phyloP scores from a whole-genome alignment of 2,329 filamentous ascomycete species.

The Aspergillus sp. region DNA sequence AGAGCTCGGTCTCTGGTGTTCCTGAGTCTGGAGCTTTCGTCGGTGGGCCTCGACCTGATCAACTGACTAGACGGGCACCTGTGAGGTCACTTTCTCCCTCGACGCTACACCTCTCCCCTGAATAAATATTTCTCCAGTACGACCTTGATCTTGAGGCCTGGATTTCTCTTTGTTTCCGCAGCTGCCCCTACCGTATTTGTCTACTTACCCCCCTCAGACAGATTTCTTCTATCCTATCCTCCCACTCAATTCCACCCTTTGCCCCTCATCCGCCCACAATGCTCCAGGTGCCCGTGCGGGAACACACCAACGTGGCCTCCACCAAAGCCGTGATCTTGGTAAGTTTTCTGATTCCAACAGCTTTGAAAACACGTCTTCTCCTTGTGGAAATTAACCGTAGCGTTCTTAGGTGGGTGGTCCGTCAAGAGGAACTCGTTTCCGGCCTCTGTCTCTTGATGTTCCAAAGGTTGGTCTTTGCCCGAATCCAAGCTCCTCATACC shows the following conservation, averaged over 20 bases:
- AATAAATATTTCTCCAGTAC: slow-evolving; percentile 1
- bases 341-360: slow-evolving; percentile 31
- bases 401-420: slow-evolving; percentile 80
- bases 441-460: slow-evolving; percentile 90
- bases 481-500: neutral
- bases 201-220: neutral
- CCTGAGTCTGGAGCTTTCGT: slow-evolving; percentile 9
- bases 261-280: slow-evolving; percentile 30
- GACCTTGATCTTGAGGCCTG: neutral
- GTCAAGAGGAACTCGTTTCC: slow-evolving; percentile 91
- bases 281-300: slow-evolving; percentile 48
- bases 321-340: slow-evolving; percentile 97
- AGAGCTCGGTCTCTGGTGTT: neutral
- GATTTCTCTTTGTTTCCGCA: neutral
- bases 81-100: neutral
- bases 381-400: slow-evolving; percentile 21
- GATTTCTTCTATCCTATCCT: neutral
- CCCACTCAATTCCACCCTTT: slow-evolving; percentile 5
- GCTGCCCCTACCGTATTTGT: neutral
- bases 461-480: slow-evolving; percentile 69
- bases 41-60: slow-evolving; percentile 6
- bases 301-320: slow-evolving; percentile 51
- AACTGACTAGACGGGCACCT: slow-evolving; percentile 7
- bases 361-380: neutral
- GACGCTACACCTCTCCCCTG: slow-evolving; percentile 2